phyloP scores from a whole-genome alignment of 1,139 yeast genomes.

The Saccharomyces pastorianus region DNA sequence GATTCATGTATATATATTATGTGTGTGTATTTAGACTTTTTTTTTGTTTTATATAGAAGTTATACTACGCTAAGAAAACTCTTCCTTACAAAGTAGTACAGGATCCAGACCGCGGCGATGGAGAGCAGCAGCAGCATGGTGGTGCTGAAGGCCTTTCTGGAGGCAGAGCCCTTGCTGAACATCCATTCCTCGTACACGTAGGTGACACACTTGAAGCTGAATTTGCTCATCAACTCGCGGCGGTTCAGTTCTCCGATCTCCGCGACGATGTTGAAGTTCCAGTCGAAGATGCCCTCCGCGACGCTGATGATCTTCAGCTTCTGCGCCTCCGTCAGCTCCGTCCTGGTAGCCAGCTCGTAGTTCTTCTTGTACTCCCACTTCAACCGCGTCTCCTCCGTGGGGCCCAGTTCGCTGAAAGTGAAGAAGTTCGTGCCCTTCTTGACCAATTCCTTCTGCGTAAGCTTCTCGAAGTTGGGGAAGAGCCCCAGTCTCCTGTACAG shows the following conservation, averaged over 20 bases:
- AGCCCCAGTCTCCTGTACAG: slow-evolving; percentile 60
- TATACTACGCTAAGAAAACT: background rate
- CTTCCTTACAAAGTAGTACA: slow-evolving; percentile 10
- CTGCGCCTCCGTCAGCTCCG: slow-evolving; percentile 56
- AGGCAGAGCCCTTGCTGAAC: slow-evolving; percentile 15
- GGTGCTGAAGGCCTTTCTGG: slow-evolving; percentile 14
- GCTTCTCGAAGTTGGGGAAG: slow-evolving; percentile 64
- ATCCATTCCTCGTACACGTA: slow-evolving; percentile 29
- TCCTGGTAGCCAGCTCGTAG: slow-evolving; percentile 69
- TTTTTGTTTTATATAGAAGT: no score
- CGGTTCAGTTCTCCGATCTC: slow-evolving; percentile 63
- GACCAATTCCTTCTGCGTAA: slow-evolving; percentile 53
- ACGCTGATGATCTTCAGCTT: slow-evolving; percentile 65
- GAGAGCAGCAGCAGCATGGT: slow-evolving; percentile 12
- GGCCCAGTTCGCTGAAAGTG: slow-evolving; percentile 64
- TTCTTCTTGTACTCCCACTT: slow-evolving; percentile 64
- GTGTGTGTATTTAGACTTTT: background rate
- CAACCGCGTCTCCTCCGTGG: slow-evolving; percentile 57
- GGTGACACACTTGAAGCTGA: slow-evolving; percentile 47
- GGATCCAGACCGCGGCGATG: slow-evolving; percentile 7
- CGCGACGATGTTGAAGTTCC: slow-evolving; percentile 50
- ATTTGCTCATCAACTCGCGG: slow-evolving; percentile 45
- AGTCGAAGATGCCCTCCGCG: slow-evolving; percentile 54
- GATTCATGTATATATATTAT: slow-evolving; percentile 8
- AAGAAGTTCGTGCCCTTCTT: slow-evolving; percentile 59